Evolutionary conservation across 2,329 filamentous ascomycete species (phyloP), one percentile per base, ranked within the genome.

Genomic region (Daldinia eschscholtzii): DNA sequence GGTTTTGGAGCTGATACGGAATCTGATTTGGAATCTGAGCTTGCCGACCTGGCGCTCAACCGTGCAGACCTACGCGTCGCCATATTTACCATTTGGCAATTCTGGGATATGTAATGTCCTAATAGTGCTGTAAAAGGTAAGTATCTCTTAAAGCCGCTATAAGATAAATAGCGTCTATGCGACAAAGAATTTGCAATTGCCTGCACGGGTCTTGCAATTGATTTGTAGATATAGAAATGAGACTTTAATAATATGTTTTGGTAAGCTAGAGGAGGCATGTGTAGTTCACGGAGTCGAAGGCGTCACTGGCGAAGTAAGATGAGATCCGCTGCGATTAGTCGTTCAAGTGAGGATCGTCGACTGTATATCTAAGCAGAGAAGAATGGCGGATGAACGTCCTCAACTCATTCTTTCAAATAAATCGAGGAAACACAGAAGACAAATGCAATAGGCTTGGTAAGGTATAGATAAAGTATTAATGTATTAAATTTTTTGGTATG

Each of bases 41-140:
- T 68, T 52, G 71, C 68, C n/a, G 74, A 72, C 23, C 70, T 72
- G 30, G 76, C 76, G 53, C 74, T 76, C 35, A 79, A 61, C 13
- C 77, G 74, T 26, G 76, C 73, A 6, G 77, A 79, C 62, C 74
- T 74, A 23, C 77, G 76, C 15, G 76, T 76, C 28, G 76, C 74
- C 76, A 81, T 80, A 73, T 57, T 71, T 58, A 57, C 64, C 59
- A 57, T 59, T 44, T 58, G 65, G 20, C 66, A 61, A 28, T 23
- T 44, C 30, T 30, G 44, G 12, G 42, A 48, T 30, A 42, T 13
- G 33, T 35, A 39, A 20, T 23, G 30, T 48, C 44, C 30, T 57
- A 35, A 59, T 48, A 58, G 23, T n/a, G 4, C 18, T 56, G 53
- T 56, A 6, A 10, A 35, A 63, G 23, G 42, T 13, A 46, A 52